These are phyloP conservation scores for Kwoniella bestiolae DNA, from an alignment of 768 basidiomycete genomes.

Conservation along the genomic window DNA sequence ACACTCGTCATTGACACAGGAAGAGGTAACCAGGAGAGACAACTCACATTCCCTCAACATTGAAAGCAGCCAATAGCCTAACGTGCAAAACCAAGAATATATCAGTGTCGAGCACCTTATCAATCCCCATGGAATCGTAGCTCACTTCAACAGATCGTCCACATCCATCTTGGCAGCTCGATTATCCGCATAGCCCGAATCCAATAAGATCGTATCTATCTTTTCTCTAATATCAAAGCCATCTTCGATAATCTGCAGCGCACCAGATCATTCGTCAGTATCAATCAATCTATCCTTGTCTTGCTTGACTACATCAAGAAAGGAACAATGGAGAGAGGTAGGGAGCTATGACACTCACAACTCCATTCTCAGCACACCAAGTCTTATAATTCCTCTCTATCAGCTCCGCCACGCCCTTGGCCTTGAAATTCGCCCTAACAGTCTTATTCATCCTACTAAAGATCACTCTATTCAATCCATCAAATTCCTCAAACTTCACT, in stretches of 20 bases:
- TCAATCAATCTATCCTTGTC: too few species aligned
- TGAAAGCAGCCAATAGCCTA: slow-evolving; percentile 55
- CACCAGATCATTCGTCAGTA: neutral
- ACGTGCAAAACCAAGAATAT: slow-evolving; percentile 5
- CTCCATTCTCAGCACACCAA: slow-evolving; percentile 76
- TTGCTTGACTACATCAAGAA: too few species aligned
- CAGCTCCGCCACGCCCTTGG: slow-evolving; percentile 93
- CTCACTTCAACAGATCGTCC: slow-evolving; percentile 85
- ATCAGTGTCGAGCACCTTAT: slow-evolving; percentile 4
- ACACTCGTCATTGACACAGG: neutral
- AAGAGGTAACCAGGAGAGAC: neutral
- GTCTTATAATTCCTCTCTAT: slow-evolving; percentile 90
- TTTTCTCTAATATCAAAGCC: slow-evolving; percentile 69
- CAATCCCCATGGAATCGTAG: slow-evolving; percentile 14
- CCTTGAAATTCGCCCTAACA: slow-evolving; percentile 79
- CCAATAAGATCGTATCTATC: slow-evolving; percentile 73
- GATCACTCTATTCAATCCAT: slow-evolving; percentile 87
- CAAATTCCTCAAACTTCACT: slow-evolving; percentile 94
- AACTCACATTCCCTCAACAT: slow-evolving; percentile 54
- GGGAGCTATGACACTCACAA: slow-evolving; percentile 48
- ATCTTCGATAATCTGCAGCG: slow-evolving; percentile 69
- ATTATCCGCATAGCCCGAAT: slow-evolving; percentile 73
- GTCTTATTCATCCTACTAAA: slow-evolving; percentile 91
- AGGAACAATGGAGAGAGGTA: too few species aligned
- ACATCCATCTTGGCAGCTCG: slow-evolving; percentile 92